These are phyloP conservation scores for Prinsepia uniflora DNA, from an alignment of 306 rosid genomes.

Conservation along the genomic window DNA sequence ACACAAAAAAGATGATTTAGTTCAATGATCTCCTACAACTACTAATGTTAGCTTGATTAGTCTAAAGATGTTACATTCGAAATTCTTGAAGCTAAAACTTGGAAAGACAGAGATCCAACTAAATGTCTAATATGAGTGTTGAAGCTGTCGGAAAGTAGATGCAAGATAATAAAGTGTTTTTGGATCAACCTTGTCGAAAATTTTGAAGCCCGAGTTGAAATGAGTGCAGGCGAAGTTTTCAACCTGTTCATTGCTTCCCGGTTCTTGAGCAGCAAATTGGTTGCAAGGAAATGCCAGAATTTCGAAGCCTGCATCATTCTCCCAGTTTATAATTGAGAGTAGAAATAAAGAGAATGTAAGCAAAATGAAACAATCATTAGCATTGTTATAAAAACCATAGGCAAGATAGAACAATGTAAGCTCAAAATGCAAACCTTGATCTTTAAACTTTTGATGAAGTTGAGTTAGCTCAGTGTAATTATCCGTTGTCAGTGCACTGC, in stretches of 20 bases:
- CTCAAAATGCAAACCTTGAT: slow-evolving; percentile 47
- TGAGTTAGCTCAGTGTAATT: slow-evolving; percentile 81
- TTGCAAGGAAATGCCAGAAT: slow-evolving; percentile 87
- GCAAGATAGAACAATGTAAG: not conserved
- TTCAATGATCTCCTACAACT: not conserved
- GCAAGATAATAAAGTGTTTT: slow-evolving; percentile 11
- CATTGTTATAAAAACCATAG: not conserved
- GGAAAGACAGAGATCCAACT: not conserved
- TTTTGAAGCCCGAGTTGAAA: slow-evolving; percentile 17
- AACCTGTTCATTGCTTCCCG: slow-evolving; percentile 77
- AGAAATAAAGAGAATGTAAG: not conserved
- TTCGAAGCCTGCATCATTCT: slow-evolving; percentile 53
- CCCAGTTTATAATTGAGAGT: not conserved
- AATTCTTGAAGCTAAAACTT: not conserved
- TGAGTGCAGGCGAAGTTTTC: slow-evolving; percentile 43
- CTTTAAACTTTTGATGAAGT: slow-evolving; percentile 57
- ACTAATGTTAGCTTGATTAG: not conserved
- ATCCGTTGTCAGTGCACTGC: slow-evolving; percentile 79
- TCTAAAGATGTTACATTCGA: not conserved
- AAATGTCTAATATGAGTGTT: not conserved
- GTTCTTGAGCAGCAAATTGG: slow-evolving; percentile 79
- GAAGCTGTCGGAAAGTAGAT: not conserved
- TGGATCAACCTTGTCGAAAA: slow-evolving; percentile 20
- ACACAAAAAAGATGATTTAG: not conserved
- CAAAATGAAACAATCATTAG: no score